Evolutionary conservation across 257 asterid species (phyloP).

Genomic region (Solanum ossicruentum): DNA sequence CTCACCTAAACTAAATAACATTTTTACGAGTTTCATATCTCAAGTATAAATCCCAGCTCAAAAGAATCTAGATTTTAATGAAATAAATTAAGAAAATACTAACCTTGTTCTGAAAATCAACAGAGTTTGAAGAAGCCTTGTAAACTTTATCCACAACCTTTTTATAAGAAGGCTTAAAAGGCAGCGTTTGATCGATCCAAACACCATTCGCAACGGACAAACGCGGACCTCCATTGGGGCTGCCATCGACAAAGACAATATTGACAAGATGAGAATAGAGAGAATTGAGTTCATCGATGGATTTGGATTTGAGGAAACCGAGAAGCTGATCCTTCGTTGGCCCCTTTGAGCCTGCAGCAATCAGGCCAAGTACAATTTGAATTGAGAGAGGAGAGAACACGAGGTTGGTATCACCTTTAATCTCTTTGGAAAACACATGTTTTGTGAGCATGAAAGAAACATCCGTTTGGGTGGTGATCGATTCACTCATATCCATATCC

Average conservation of each 20-base stretch:
- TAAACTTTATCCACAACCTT: too few relatives aligned
- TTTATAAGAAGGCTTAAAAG: background rate
- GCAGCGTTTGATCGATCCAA: background rate
- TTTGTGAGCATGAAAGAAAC: background rate
- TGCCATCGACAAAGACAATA: too few relatives aligned
- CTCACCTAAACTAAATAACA: background rate
- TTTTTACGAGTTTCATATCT: background rate
- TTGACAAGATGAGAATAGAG: too few relatives aligned
- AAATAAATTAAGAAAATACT: too few relatives aligned
- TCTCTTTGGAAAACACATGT: background rate
- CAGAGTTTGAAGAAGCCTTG: too few relatives aligned
- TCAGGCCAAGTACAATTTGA: background rate
- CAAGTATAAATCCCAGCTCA: too few relatives aligned
- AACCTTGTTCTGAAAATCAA: too few relatives aligned
- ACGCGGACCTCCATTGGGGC: background rate
- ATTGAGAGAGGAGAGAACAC: background rate
- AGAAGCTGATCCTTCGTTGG: too few relatives aligned
- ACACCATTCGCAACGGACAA: background rate
- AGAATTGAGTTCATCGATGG: too few relatives aligned
- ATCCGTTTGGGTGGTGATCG: conserved; percentile 25
- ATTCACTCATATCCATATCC: conserved; percentile 1
- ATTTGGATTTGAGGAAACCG: too few relatives aligned
- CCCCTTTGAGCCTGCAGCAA: too few relatives aligned
- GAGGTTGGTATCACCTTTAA: background rate
- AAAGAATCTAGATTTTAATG: background rate